A percentile compares a stretch with the other conserved stretches of the same genome.
Evolutionary conservation across 805 yeast species (phyloP).

Genomic region (Kodamaea leandrae): DNA sequence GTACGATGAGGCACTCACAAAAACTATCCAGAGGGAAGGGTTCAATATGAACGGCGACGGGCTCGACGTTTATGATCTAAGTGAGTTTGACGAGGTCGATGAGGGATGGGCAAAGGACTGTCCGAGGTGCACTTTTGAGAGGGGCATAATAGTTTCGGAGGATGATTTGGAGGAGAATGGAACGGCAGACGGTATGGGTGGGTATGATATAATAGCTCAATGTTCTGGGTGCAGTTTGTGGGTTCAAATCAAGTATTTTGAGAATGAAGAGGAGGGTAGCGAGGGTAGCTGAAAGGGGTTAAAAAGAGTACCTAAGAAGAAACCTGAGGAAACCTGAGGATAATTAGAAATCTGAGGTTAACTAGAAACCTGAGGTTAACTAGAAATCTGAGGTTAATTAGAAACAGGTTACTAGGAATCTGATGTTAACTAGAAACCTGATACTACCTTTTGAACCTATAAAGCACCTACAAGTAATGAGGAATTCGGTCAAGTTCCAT

Average conservation of each 20-base stretch:
- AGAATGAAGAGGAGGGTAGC: conserved; percentile 25
- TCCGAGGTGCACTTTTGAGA: conserved; percentile 58
- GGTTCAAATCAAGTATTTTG: conserved; percentile 72
- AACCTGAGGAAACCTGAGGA: no score
- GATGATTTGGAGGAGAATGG: conserved; percentile 55
- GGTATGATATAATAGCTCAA: conserved; percentile 68
- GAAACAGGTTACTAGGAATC: no score
- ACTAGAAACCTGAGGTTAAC: no score
- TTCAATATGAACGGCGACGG: conserved; percentile 58
- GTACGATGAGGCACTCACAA: conserved; percentile 53
- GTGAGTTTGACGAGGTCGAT: conserved; percentile 53
- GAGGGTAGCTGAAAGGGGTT: not conserved
- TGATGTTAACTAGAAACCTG: no score
- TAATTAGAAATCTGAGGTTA: no score
- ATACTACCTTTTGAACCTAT: no score
- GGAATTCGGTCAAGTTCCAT: no score
- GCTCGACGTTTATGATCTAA: conserved; percentile 63
- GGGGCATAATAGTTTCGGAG: conserved; percentile 62
- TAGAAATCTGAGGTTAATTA: no score
- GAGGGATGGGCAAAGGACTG: conserved; percentile 50
- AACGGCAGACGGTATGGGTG: conserved; percentile 49
- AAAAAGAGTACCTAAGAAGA: not conserved
- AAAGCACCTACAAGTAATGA: no score
- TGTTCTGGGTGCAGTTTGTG: conserved; percentile 84
- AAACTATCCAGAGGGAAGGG: conserved; percentile 34